Evolutionary conservation across 306 rosid genomes (phyloP).

Genomic region (Abrus pulchellus): DNA sequence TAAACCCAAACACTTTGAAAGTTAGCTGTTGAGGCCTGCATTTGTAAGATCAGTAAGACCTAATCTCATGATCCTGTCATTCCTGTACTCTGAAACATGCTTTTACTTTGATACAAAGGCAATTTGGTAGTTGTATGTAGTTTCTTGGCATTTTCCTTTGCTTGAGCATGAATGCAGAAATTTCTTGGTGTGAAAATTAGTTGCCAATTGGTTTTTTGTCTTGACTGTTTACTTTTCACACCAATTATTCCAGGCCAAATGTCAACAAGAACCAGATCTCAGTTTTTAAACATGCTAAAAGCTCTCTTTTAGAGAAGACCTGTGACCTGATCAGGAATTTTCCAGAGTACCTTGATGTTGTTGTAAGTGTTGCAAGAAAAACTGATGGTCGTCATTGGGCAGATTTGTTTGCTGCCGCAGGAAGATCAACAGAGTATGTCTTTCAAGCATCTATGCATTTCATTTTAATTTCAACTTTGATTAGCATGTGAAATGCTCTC

Average conservation of each 20-base stretch:
- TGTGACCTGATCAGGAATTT: conserved; percentile 90
- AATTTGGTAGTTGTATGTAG: conserved; percentile 34
- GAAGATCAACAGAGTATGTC: conserved; percentile 93
- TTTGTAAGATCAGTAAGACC: conserved; percentile 3
- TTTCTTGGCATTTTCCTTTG: conserved; percentile 46
- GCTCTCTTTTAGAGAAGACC: conserved; percentile 91
- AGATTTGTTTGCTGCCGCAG: conserved; percentile 94
- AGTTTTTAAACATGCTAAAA: conserved; percentile 58
- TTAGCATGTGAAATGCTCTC: conserved; percentile 26
- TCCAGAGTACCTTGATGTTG: conserved; percentile 93
- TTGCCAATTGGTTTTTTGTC: conserved; percentile 30
- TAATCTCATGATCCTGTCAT: conserved; percentile 17
- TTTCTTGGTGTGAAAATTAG: conserved; percentile 27
- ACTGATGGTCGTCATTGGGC: conserved; percentile 99
- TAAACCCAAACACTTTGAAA: not conserved
- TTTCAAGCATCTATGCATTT: conserved; percentile 44
- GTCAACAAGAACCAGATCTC: conserved; percentile 72
- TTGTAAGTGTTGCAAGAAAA: conserved; percentile 98
- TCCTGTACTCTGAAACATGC: conserved; percentile 21
- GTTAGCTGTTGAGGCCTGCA: conserved; percentile 9
- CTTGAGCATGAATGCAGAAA: conserved; percentile 35
- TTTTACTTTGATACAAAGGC: conserved; percentile 1
- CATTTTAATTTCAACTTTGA: conserved; percentile 38
- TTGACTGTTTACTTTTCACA: conserved; percentile 42
- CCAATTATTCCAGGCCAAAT: conserved; percentile 72